Evolutionary conservation across 2,329 filamentous ascomycete genomes (phyloP), one percentile per base, ranked within the genome.

Genomic region (Verticillium klebahnii): DNA sequence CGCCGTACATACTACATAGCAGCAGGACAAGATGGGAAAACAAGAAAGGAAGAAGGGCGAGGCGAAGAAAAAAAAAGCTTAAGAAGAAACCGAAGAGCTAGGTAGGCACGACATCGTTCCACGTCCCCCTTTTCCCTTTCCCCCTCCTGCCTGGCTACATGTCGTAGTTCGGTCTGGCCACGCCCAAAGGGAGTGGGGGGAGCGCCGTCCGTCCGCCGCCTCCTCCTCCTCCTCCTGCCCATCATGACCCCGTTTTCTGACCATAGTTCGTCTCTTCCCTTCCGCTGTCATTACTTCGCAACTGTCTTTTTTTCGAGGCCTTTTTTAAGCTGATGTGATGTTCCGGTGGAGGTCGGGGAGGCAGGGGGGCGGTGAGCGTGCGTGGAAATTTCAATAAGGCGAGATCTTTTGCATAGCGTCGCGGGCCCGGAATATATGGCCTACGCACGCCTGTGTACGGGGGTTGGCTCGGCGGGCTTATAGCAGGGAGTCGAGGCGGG

Each of bases 401-500:
- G 37, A 40, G 37, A 17, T 17, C 23, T 50, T 50, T 23, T 14
- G 34, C n/a, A 25, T 50, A 19, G 45, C 7, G 34, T 50, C 45
- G 45, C 12, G n/a, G 23, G 45, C 45, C 45, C 6, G 19, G 37
- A n/a, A 25, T 50, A 25, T 50, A 14, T 25, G n/a, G 45, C 45
- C 14, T 12, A 50, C 7, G 45, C 45, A 25, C 45, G 45, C 45
- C 29, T 50, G 45, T 50, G 45, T 50, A 50, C 45, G 45, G 45
- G n/a, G n/a, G 17, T 11, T 19, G n/a, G 45, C n/a, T 9, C 2
- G 23, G 17, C 23, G n/a, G 45, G 45, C 64, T 80, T 85, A 99
- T 75, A 99, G 88, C 65, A 99, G 83, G 59, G 95, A 98, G 80
- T 99, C 95, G 71, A 99, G 90, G 73, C 94, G 88, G 67, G 95